Evolutionary conservation across 148 eudicot genomes (phyloP), one percentile per base, ranked within the genome.

Genomic region (Euryodendron excelsum): DNA sequence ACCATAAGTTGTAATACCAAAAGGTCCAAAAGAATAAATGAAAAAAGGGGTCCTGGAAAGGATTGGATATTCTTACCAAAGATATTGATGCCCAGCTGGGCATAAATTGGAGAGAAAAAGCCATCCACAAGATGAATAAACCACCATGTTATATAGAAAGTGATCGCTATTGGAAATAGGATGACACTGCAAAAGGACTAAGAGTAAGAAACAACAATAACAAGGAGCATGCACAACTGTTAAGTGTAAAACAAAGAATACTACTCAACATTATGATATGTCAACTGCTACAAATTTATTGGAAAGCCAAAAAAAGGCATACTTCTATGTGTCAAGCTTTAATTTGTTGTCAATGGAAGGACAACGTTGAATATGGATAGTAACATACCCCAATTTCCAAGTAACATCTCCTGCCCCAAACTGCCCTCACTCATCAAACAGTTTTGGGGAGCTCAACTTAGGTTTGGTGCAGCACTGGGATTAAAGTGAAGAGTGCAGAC

Each of bases 141-240:
- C 85, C 85, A 82, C 81, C 81, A 82, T 64, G 85, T 82, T 78
- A 82, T 61, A 72, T 82, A 82, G 76, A 82, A 82, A 66, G 85
- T 82, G 76, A 82, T 71, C 31, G 85, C 85, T 73, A 82, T 82
- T 59, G 85, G 85, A 21, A 82, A 69, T 12, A 82, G 82, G 76
- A 82, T 82, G 76, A 82, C 85, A 62, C 85, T 82, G 85, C 81
- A 74, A 78, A 82, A 78, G 30, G 69, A 30, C 23, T 10, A 28
- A 60, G 27, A 21, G 21, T n/a, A 60, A 25, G 10, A n/a, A n/a
- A 25, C 30, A 60, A 60, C 45, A n/a, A n/a, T n/a, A n/a, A n/a
- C 33, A 61, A 56, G 21, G 12, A 31, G 20, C 44, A 71, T 34
- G 10, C 18, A 56, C n/a, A 71, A 33, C 3, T 31, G 23, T 69